A percentile compares a stretch with the other conserved stretches of the same genome.
These are phyloP conservation scores for Metarhizium humberi DNA, from an alignment of 2,329 filamentous ascomycete genomes.

Conservation along the genomic window DNA sequence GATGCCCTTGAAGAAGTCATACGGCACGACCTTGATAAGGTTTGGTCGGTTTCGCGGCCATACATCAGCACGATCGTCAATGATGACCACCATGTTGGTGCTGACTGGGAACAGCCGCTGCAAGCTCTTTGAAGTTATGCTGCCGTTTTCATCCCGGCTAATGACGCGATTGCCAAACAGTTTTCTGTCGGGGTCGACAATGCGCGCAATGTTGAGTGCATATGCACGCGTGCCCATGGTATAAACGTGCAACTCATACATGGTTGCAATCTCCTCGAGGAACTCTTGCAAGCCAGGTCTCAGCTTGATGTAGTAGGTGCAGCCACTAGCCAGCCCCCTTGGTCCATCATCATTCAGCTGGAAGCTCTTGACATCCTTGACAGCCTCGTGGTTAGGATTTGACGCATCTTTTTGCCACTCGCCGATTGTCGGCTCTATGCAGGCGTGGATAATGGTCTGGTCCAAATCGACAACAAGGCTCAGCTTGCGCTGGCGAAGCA, in stretches of 20 bases:
- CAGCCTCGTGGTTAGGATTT: conserved; percentile 84
- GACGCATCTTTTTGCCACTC: conserved; percentile 87
- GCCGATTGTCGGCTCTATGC: conserved; percentile 89
- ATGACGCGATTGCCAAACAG: conserved; percentile 93
- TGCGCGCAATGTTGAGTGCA: conserved; percentile 80
- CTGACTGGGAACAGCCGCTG: conserved; percentile 90
- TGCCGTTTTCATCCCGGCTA: conserved; percentile 94
- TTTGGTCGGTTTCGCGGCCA: conserved; percentile 88
- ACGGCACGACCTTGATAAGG: conserved; percentile 87
- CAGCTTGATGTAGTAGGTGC: conserved; percentile 97
- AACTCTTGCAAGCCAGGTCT: conserved; percentile 80
- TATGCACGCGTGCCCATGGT: conserved; percentile 99
- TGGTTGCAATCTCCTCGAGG: conserved; percentile 62
- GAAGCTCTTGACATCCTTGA: conserved; percentile 82
- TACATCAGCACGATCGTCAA: conserved; percentile 92
- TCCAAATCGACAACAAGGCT: conserved; percentile 94
- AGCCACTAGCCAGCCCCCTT: conserved; percentile 57
- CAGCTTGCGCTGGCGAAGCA: conserved; percentile 73
- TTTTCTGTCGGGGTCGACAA: conserved; percentile 82
- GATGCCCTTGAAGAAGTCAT: conserved; percentile 96
- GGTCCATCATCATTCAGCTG: conserved; percentile 81
- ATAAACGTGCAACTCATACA: conserved; percentile 96
- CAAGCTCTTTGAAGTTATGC: conserved; percentile 80
- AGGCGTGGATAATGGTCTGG: conserved; percentile 97
- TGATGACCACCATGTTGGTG: conserved; percentile 98